phyloP scores from a whole-genome alignment of 371 early-diverging fungal species.

The Mucor circinelloides region DNA sequence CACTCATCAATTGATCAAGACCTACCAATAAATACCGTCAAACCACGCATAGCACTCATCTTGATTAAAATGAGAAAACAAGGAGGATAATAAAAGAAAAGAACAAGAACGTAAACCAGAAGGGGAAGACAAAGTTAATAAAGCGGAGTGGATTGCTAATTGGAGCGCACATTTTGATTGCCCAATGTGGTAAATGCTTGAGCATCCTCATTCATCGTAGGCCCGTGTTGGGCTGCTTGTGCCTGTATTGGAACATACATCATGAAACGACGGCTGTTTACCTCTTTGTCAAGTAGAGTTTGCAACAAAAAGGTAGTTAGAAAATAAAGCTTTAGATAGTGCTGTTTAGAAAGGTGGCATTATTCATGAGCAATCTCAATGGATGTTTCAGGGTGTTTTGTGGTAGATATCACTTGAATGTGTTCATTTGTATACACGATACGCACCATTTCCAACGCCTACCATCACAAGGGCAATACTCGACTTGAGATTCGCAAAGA shows the following conservation, averaged over 20 bases:
- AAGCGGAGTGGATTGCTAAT: neutral
- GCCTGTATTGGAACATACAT: neutral
- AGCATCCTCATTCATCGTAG: neutral
- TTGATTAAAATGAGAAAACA: neutral
- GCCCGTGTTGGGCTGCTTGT: neutral
- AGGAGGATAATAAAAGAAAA: neutral
- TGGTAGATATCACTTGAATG: neutral
- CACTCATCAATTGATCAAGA: constrained; percentile 13
- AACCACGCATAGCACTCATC: constrained; percentile 32
- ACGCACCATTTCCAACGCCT: neutral
- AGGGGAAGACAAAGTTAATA: neutral
- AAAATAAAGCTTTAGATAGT: neutral
- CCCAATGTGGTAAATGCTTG: neutral
- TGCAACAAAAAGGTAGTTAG: neutral
- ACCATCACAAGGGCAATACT: neutral
- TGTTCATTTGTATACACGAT: neutral
- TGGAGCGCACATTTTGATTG: neutral
- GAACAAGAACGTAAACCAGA: neutral
- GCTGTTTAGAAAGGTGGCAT: too few relatives aligned
- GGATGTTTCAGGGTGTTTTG: neutral
- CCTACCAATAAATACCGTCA: constrained; percentile 32
- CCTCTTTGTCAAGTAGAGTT: neutral
- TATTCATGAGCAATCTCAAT: neutral
- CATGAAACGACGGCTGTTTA: too few relatives aligned
- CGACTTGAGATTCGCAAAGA: neutral